phyloP scores from a whole-genome alignment of 2,329 filamentous ascomycete genomes.

The Sporothrix brunneoviolacea region DNA sequence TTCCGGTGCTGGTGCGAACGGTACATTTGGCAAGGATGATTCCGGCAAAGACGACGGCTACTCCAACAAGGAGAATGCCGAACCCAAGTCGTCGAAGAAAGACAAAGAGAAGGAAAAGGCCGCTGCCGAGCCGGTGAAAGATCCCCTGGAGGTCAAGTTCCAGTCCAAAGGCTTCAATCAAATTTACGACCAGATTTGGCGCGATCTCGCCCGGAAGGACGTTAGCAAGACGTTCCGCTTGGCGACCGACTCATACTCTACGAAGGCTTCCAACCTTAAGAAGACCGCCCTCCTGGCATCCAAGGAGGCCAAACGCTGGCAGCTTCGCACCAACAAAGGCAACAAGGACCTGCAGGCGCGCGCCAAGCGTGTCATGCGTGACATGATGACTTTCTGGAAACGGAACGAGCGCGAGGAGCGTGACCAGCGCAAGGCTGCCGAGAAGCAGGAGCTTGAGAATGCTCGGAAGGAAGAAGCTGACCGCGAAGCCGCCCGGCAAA shows the following conservation, averaged over 20 bases:
- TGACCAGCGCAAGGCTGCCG: constrained; percentile 85
- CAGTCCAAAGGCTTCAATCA: constrained; percentile 92
- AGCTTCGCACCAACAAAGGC: constrained; percentile 95
- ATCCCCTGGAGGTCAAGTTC: constrained; percentile 57
- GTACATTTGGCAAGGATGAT: constrained; percentile 21
- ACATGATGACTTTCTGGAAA: constrained; percentile 99
- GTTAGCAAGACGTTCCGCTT: constrained; percentile 88
- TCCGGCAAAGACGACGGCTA: constrained; percentile 37
- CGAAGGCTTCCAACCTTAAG: constrained; percentile 89
- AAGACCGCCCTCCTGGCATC: constrained; percentile 96
- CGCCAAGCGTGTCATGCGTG: constrained; percentile 96
- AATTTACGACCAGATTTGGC: constrained; percentile 96
- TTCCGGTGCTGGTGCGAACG: constrained; percentile 30
- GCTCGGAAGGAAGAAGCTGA: constrained; percentile 96
- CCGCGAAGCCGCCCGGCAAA: constrained; percentile 93
- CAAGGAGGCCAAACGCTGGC: constrained; percentile 96
- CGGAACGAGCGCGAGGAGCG: constrained; percentile 96
- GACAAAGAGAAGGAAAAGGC: constrained; percentile 31
- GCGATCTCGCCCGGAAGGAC: constrained; percentile 88
- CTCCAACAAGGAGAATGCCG: constrained; percentile 42
- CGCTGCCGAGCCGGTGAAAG: constrained; percentile 39
- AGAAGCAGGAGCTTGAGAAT: constrained; percentile 92
- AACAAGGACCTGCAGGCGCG: constrained; percentile 95
- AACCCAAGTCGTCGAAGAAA: constrained; percentile 37
- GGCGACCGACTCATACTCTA: constrained; percentile 76